Conservation (phyloP, 257 asterid species). For the Leonotis leonurus region DNA sequence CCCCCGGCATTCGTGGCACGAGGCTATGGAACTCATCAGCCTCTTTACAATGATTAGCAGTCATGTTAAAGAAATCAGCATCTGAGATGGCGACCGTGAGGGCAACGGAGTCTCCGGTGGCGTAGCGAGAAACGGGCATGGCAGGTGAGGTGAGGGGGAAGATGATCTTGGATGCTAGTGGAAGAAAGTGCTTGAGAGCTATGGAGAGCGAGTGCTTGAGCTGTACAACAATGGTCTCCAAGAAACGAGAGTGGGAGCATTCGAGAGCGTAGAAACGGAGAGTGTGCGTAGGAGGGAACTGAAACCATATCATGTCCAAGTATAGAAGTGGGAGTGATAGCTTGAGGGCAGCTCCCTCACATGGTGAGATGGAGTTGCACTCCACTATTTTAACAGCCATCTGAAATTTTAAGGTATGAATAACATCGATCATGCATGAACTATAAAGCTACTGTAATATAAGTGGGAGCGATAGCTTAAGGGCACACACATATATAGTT, state of each 20-base stretch:
- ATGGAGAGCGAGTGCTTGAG: conserved; percentile 11
- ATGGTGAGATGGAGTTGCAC: not conserved
- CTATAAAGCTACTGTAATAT: no score
- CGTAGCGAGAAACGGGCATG: not conserved
- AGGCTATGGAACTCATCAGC: not conserved
- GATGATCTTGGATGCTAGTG: conserved; percentile 1
- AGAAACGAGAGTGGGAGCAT: not conserved
- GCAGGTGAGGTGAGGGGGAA: not conserved
- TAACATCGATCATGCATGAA: no score
- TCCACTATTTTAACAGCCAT: conserved; percentile 7
- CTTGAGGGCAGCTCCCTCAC: not conserved
- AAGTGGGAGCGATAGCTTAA: no score
- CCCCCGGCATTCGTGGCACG: not conserved
- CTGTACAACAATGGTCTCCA: not conserved
- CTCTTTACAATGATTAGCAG: not conserved
- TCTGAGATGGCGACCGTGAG: not conserved
- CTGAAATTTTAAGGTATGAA: not conserved
- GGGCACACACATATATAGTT: no score
- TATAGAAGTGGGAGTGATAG: conserved; percentile 3
- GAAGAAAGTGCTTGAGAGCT: conserved; percentile 7
- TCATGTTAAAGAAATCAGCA: not conserved
- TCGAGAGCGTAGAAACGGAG: conserved; percentile 1
- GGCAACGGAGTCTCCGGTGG: not conserved
- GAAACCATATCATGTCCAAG: not conserved
- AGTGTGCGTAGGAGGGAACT: not conserved